phyloP scores from a whole-genome alignment of 2,329 filamentous ascomycete species.

The Trematosphaeria pertusa region DNA sequence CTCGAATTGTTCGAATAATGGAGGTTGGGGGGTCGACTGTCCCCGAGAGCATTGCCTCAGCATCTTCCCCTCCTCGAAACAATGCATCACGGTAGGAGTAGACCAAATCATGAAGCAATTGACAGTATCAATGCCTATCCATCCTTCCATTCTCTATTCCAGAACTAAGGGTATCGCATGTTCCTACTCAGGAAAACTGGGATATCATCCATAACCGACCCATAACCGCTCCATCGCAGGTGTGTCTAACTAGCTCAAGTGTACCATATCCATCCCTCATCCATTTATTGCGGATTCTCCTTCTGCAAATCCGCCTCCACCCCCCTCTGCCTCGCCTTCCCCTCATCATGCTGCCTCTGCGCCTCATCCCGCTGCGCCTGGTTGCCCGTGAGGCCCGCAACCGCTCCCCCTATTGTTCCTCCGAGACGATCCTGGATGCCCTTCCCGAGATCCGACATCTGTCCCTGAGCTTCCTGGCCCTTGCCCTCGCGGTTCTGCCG shows the following conservation, averaged over 20 bases:
- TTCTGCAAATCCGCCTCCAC: slow-evolving; percentile 83
- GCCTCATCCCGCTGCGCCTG: slow-evolving; percentile 68
- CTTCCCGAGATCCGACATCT: slow-evolving; percentile 74
- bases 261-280: neutral
- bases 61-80: no score
- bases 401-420: slow-evolving; percentile 73
- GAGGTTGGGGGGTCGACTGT: no score
- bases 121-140: no score
- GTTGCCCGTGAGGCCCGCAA: slow-evolving; percentile 78
- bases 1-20: no score
- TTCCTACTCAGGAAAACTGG: slow-evolving; percentile 19
- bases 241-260: no score
- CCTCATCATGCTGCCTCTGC: slow-evolving; percentile 75
- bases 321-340: slow-evolving; percentile 84
- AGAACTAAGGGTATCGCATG: no score
- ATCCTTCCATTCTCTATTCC: no score
- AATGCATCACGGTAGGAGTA: no score
- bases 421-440: slow-evolving; percentile 65
- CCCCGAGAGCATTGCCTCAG: no score
- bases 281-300: slow-evolving; percentile 55
- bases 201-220: slow-evolving; percentile 21
- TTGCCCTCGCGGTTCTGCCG: slow-evolving; percentile 83
- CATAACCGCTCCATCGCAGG: neutral
- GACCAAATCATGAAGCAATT: no score
- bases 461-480: slow-evolving; percentile 81